These are phyloP conservation scores for Aureobasidium leucospermi DNA, from an alignment of 2,329 filamentous ascomycete species.

Conservation along the genomic window DNA sequence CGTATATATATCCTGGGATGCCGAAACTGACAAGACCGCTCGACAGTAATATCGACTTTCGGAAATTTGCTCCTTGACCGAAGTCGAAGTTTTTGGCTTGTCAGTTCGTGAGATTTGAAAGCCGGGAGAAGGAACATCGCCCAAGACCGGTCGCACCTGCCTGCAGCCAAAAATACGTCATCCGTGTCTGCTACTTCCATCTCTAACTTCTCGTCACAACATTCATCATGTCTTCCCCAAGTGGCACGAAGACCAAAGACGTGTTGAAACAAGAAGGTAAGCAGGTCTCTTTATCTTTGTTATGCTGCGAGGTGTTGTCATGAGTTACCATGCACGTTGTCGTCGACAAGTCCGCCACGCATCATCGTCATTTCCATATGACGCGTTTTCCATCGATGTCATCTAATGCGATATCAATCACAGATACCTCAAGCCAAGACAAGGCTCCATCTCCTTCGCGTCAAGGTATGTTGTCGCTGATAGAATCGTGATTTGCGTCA, in stretches of 20 bases:
- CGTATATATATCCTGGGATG: neutral
- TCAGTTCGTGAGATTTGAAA: slow-evolving; percentile 6
- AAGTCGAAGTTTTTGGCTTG: slow-evolving; percentile 1
- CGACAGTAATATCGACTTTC: neutral
- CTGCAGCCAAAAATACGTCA: neutral
- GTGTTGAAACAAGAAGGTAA: slow-evolving; percentile 12
- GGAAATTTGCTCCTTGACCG: neutral
- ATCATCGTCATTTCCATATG: neutral
- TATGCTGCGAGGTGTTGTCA: neutral
- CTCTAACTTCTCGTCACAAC: neutral
- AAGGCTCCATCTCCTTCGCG: slow-evolving; percentile 6
- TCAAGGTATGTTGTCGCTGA: neutral
- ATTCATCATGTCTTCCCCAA: slow-evolving; percentile 12
- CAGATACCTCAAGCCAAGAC: slow-evolving; percentile 10
- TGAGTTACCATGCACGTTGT: neutral
- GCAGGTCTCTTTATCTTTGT: neutral
- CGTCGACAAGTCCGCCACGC: neutral
- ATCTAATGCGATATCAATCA: neutral
- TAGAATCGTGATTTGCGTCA: neutral
- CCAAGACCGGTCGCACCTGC: neutral
- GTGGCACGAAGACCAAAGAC: slow-evolving; percentile 8
- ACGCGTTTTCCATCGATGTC: neutral
- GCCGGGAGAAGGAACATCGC: neutral
- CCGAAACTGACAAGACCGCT: neutral
- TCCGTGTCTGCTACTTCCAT: neutral